These are phyloP conservation scores for Asterophora parasitica DNA, from an alignment of 768 basidiomycete genomes.

Conservation along the genomic window DNA sequence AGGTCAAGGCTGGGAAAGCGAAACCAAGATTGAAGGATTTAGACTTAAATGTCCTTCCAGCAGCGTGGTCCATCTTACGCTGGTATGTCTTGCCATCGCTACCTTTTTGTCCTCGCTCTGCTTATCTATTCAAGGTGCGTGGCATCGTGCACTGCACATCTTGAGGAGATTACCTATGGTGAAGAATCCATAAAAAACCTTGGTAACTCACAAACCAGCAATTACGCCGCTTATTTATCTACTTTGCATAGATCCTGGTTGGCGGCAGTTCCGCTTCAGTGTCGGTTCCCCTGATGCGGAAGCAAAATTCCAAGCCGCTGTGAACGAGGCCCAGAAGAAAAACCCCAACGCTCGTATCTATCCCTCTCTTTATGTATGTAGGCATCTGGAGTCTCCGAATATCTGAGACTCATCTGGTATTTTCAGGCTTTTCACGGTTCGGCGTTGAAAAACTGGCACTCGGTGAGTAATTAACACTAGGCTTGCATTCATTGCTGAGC, in stretches of 20 bases:
- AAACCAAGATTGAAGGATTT: conserved; percentile 54
- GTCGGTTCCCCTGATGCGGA: conserved; percentile 72
- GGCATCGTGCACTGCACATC: conserved; percentile 67
- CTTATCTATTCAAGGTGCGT: conserved; percentile 45
- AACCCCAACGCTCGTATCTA: conserved; percentile 39
- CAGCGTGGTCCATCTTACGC: conserved; percentile 62
- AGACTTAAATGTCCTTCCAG: conserved; percentile 42
- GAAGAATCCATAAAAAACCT: conserved; percentile 54
- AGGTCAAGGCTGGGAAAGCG: conserved; percentile 42
- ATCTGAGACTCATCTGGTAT: neutral
- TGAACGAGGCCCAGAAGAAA: conserved; percentile 32
- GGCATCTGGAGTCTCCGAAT: neutral
- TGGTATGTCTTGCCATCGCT: conserved; percentile 36
- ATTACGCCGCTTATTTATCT: neutral
- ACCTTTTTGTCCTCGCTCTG: neutral
- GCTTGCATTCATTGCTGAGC: neutral
- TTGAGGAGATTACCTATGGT: conserved; percentile 54
- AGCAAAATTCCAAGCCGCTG: conserved; percentile 50
- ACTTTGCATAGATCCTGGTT: conserved; percentile 33
- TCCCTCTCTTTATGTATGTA: conserved; percentile 41
- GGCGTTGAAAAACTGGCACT: conserved; percentile 64
- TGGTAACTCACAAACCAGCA: conserved; percentile 28
- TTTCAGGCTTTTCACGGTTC: conserved; percentile 66
- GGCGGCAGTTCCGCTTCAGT: conserved; percentile 65
- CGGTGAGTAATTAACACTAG: conserved; percentile 29